Evolutionary conservation across 495 filamentous ascomycete species (phyloP).

Genomic region (Cudoniella acicularis): DNA sequence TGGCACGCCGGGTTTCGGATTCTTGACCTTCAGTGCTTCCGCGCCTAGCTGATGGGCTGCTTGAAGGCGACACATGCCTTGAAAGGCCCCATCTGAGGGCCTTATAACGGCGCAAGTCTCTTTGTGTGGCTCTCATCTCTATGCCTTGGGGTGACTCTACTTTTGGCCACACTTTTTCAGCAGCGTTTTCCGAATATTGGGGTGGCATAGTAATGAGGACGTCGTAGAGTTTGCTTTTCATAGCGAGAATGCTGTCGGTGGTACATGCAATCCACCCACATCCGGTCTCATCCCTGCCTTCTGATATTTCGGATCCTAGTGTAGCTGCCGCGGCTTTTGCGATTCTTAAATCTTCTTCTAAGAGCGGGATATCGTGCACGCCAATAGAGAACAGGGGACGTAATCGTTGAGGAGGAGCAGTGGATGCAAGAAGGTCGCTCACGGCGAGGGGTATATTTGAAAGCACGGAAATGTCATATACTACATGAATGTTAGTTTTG

Average conservation of each 20-base stretch:
- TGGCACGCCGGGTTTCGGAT: not conserved
- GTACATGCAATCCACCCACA: conserved; percentile 90
- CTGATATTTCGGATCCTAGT: conserved; percentile 15
- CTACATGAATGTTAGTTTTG: conserved; percentile 38
- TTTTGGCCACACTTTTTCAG: conserved; percentile 65
- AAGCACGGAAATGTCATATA: conserved; percentile 90
- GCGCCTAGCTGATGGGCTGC: conserved; percentile 14
- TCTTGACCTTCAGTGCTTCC: conserved; percentile 1
- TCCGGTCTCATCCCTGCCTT: conserved; percentile 42
- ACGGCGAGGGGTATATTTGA: conserved; percentile 70
- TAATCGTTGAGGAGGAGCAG: conserved; percentile 59
- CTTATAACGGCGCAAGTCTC: conserved; percentile 77
- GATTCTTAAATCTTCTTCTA: conserved; percentile 50
- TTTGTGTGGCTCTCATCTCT: conserved; percentile 80
- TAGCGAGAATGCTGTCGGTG: conserved; percentile 83
- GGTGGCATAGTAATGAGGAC: conserved; percentile 77
- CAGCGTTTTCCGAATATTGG: conserved; percentile 51
- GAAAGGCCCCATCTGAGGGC: conserved; percentile 66
- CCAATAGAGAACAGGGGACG: conserved; percentile 86
- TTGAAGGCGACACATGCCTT: conserved; percentile 28
- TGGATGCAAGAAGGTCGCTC: conserved; percentile 58
- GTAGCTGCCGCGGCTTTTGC: conserved; percentile 27
- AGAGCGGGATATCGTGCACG: conserved; percentile 83
- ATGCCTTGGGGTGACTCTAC: conserved; percentile 60
- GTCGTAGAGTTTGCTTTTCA: conserved; percentile 84